Conservation (phyloP, 305 asterid species). For the Fraxinus floribunda region DNA sequence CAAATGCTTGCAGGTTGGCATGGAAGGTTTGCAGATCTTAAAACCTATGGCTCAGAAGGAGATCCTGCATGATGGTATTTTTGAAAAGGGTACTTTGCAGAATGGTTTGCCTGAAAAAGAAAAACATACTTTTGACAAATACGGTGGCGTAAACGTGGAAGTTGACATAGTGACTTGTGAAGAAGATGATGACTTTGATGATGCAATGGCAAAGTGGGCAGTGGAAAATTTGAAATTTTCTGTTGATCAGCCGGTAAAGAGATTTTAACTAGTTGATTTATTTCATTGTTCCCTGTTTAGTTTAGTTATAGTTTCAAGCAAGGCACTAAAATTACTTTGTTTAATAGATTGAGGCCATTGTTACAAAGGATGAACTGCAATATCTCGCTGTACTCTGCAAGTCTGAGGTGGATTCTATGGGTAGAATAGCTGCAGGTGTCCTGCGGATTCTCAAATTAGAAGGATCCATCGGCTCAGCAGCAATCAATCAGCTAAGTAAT, state of each 20-base stretch:
- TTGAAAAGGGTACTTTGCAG: slow-evolving; percentile 36
- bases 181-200: slow-evolving; percentile 41
- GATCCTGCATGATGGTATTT: slow-evolving; percentile 35
- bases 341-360: slow-evolving; percentile 81
- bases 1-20: slow-evolving; percentile 66
- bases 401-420: slow-evolving; percentile 89
- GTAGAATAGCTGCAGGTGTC: slow-evolving; percentile 88
- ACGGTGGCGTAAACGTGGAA: slow-evolving; percentile 62
- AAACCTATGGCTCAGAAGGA: slow-evolving; percentile 60
- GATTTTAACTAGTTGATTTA: slow-evolving; percentile 2
- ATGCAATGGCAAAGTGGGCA: slow-evolving; percentile 53
- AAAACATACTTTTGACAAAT: slow-evolving; percentile 42
- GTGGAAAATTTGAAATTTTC: slow-evolving; percentile 84
- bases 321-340: slow-evolving; percentile 9
- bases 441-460: slow-evolving; percentile 88
- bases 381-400: slow-evolving; percentile 65
- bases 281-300: slow-evolving; percentile 13
- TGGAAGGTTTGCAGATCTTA: slow-evolving; percentile 81
- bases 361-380: slow-evolving; percentile 86
- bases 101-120: slow-evolving; percentile 49
- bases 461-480: slow-evolving; percentile 73
- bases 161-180: slow-evolving; percentile 69
- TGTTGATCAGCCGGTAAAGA: slow-evolving; percentile 79
- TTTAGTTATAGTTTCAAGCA: slow-evolving; percentile 8
- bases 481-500: slow-evolving; percentile 82